Evolutionary conservation across 2,329 filamentous ascomycete species (phyloP), one percentile per base, ranked within the genome.

Genomic region (Aquanectria penicillioides): DNA sequence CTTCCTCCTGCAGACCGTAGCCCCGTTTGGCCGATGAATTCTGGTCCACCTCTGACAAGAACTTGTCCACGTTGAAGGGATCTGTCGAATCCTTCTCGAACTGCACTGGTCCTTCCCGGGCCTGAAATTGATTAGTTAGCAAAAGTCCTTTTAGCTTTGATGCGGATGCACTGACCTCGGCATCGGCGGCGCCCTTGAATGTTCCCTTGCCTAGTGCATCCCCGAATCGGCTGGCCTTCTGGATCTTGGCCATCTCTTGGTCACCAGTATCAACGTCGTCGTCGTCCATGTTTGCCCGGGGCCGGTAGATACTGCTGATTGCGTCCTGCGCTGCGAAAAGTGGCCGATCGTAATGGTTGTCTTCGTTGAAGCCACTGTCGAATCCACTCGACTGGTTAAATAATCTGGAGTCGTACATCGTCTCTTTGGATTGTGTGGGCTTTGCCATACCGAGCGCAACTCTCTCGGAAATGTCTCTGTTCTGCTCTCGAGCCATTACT

Each of bases 341-440:
- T 17, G 95, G 95, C 78, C 98, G 98, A 76, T 98, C 95, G 79
- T 98, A 99, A 0, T 89, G 88, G 72, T 99, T 95, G 75, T 99
- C 95, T 76, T 99, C 95, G 75, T 99, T 99, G 83, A 97, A 93
- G 1, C 94, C 95, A 49, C 89, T 86, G 67, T 93, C 90, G 73
- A 99, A 96, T 0, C 95, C 95, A 68, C 91, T 94, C 6, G 89
- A 90, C 78, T 97, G 93, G 78, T 98, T 97, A 79, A 99, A 99
- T 25, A 99, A 79, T 34, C 95, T 85, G 2, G 93, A 96, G 78
- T 99, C 95, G 80, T 96, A 99, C 95, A 98, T 98, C 20, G 91
- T 89, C 75, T 99, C 95, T 53, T 90, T 90, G 47, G 89, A 91
- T 73, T 95, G 91, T 4, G 95, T 97, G 3, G 95, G 95, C 76